These are phyloP conservation scores for Aspergillus sp. DNA, from an alignment of 2,329 filamentous ascomycete species.

Conservation along the genomic window DNA sequence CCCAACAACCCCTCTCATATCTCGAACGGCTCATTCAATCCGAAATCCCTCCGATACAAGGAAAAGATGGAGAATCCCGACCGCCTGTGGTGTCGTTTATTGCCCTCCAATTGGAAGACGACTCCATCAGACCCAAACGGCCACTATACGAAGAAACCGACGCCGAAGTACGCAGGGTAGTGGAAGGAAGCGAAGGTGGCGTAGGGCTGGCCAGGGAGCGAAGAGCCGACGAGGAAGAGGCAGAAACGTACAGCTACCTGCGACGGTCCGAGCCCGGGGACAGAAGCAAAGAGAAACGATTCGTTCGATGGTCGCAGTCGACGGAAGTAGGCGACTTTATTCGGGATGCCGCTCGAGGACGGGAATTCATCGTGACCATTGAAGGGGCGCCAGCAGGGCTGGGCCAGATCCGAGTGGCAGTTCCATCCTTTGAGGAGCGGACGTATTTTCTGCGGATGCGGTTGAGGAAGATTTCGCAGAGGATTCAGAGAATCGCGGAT, in stretches of 20 bases:
- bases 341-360: slow-evolving; percentile 75
- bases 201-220: slow-evolving; percentile 35
- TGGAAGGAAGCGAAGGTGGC: slow-evolving; percentile 7
- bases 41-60: slow-evolving; percentile 67
- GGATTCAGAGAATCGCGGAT: slow-evolving; percentile 64
- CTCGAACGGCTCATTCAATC: slow-evolving; percentile 84
- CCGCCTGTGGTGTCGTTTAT: slow-evolving; percentile 73
- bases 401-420: slow-evolving; percentile 67
- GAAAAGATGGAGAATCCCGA: slow-evolving; percentile 60
- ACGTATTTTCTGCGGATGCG: slow-evolving; percentile 81
- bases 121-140: slow-evolving; percentile 43
- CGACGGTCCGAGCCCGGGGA: slow-evolving; percentile 41
- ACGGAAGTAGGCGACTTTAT: slow-evolving; percentile 95
- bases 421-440: slow-evolving; percentile 84
- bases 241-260: slow-evolving; percentile 64
- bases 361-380: slow-evolving; percentile 80
- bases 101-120: slow-evolving; percentile 68
- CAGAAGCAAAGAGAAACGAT: slow-evolving; percentile 41
- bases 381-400: slow-evolving; percentile 62
- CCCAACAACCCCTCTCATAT: slow-evolving; percentile 86
- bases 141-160: slow-evolving; percentile 28
- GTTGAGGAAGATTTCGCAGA: slow-evolving; percentile 64
- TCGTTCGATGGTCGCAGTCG: slow-evolving; percentile 81
- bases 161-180: slow-evolving; percentile 37
- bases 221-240: slow-evolving; percentile 49